Base-by-base conservation (phyloP, 305 asterid genomes). In the Withania somnifera region DNA sequence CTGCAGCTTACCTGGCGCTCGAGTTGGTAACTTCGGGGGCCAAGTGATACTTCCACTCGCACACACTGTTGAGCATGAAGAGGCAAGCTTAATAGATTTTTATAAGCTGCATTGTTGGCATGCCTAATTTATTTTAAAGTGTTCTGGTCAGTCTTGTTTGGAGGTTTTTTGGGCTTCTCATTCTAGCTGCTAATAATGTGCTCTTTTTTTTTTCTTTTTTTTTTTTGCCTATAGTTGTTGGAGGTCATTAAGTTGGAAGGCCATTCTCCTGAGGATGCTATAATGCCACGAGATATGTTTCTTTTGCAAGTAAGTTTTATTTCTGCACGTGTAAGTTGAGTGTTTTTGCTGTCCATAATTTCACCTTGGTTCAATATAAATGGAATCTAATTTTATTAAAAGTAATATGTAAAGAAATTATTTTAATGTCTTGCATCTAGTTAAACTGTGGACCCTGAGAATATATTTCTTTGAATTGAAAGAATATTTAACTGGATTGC, bases 11-110 rank as follows among this genome's bases (percentile, higher is more conserved):
- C 90, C 93, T 26, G 95, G 93, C 76, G 84, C 98, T 61, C 92
- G 92, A 85, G 89, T 90, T 58, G 91, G 90, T 79, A 90, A 88
- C 84, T 90, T 90, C 3, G 98, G 97, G 45, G 95, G 98, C 79
- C 98, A 95, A 89, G 93, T 93, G 66, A 92, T 91, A 84, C 98
- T 95, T 84, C 98, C 98, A 2, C 87, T 95, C 79, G 98, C 97
- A 80, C 98, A 95, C 61, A 89, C 97, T 38, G 87, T 93, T 9
- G 98, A 95, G 87, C 97, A 95, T 84, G 98, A 95, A 88, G 98
- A 95, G 97, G 98, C 90, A 87, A 86, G 97, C 61, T 17, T 50
- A 75, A 45, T 50, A 9, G 79, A 42, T 73, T 10, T 86, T 38
- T 26, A 53, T 61, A 15, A 52, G 58, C 38, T 36, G 34, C 81